Evolutionary conservation across 2,329 filamentous ascomycete species (phyloP), one percentile per base, ranked within the genome.

Genomic region (Aspergillus pseudoglaucus): DNA sequence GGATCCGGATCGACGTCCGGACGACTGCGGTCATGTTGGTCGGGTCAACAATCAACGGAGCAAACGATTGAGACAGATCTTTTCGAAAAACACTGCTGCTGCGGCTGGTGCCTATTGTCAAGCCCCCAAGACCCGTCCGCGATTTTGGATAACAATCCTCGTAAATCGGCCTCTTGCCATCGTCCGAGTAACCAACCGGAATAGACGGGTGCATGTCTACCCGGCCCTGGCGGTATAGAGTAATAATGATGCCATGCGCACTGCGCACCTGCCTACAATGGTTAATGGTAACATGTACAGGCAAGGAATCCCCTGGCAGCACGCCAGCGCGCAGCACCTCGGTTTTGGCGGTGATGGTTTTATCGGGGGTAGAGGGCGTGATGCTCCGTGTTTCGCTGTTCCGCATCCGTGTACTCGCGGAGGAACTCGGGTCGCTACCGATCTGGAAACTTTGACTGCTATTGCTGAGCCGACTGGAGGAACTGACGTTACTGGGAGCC

Each of bases 41-140:
- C 0, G 90, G 91, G 60, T 97, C 86, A 46, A 97, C 84, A 47
- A 96, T 88, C 41, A 98, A 75, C 4, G 93, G 90, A 17, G 87
- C 85, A 48, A 94, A 89, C 1, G 87, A 85, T 66, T 98, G 93
- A 4, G 88, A 85, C 3, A 98, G 74, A 65, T 98, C 93, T 66
- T 97, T 97, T 46, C 93, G 85, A 65, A 96, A 97, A n/a, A 93
- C 80, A 66, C 90, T 93, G 63, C 84, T 91, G 2, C 90, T 90
- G 33, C 88, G 85, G 6, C 87, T 87, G 1, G 89, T 93, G 1
- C 88, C 88, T 37, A 97, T 76, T 1, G 90, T 94, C 23, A 97
- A 74, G 0, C 90, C 90, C 14, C 87, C 88, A 6, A 96, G 78
- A 0, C 90, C 90, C 1, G 90, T 94, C 51, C 86, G 83, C 2